A percentile compares a stretch with the other conserved stretches of the same genome.
Evolutionary conservation across 192 early-diverging fungal species (phyloP).

Genomic region (Backusella luteola): DNA sequence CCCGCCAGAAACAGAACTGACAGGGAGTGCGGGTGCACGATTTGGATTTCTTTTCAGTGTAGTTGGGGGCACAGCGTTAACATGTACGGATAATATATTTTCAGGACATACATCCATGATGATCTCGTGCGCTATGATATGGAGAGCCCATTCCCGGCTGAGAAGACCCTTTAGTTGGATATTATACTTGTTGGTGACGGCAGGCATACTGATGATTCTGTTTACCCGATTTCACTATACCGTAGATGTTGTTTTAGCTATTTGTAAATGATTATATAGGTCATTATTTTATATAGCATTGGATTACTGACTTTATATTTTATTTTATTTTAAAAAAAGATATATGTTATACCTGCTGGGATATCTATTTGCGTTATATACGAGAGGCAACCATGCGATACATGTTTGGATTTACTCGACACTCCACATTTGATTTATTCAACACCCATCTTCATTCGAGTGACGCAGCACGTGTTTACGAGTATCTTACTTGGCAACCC

Average conservation of each 20-base stretch:
- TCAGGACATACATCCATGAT: conserved; percentile 62
- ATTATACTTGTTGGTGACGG: conserved; percentile 29
- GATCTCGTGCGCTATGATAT: conserved; percentile 49
- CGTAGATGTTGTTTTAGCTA: conserved; percentile 56
- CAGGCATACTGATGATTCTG: conserved; percentile 51
- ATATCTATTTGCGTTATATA: conserved; percentile 24
- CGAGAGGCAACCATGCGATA: conserved; percentile 25
- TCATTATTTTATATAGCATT: no score
- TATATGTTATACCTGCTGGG: conserved; percentile 22
- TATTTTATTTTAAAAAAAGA: conserved; percentile 2
- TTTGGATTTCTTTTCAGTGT: conserved; percentile 45
- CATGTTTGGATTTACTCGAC: conserved; percentile 18
- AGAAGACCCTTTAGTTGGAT: conserved; percentile 40
- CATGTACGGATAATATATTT: conserved; percentile 64
- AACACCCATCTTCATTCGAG: conserved; percentile 5
- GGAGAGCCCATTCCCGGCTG: conserved; percentile 53
- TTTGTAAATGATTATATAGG: conserved; percentile 19
- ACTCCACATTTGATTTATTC: conserved; percentile 23
- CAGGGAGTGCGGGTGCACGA: conserved; percentile 38
- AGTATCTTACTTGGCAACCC: conserved; percentile 26
- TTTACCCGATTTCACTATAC: conserved; percentile 60
- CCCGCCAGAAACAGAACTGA: conserved; percentile 34
- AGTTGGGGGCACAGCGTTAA: conserved; percentile 46
- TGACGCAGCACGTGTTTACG: conserved; percentile 12
- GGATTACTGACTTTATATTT: not conserved